Evolutionary conservation across 306 rosid genomes (phyloP).

Genomic region (Chamaecrista fasciculata): DNA sequence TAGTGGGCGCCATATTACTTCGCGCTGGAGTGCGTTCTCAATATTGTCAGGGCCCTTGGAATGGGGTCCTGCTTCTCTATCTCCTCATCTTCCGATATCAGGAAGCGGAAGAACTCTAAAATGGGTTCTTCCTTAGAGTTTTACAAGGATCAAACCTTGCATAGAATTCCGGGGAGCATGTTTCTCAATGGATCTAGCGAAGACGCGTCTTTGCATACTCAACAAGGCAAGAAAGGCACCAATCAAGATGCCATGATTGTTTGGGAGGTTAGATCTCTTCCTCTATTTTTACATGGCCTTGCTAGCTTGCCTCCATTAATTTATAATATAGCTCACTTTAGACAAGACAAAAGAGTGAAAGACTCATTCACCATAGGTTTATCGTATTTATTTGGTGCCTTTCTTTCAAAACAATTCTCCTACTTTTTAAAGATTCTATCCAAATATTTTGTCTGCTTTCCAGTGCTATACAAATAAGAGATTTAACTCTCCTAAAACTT

Average conservation of each 20-base stretch:
- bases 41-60: slow-evolving; percentile 84
- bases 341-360: background rate
- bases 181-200: slow-evolving; percentile 72
- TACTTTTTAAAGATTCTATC: no score
- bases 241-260: slow-evolving; percentile 99
- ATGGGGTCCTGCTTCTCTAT: slow-evolving; percentile 99
- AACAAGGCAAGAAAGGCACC: slow-evolving; percentile 95
- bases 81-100: slow-evolving; percentile 46
- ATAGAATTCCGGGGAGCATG: slow-evolving; percentile 71
- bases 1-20: slow-evolving; percentile 41
- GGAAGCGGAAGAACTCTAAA: slow-evolving; percentile 44
- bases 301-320: background rate
- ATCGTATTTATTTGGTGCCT: no score
- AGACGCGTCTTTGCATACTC: slow-evolving; percentile 79
- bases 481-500: no score
- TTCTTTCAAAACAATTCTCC: no score
- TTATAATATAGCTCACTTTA: background rate
- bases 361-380: no score
- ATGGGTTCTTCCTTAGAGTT: slow-evolving; percentile 63
- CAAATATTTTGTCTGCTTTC: no score
- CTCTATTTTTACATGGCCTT: background rate
- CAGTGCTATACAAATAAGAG: no score
- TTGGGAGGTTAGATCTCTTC: slow-evolving; percentile 87
- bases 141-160: slow-evolving; percentile 69
- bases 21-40: slow-evolving; percentile 86